Evolutionary conservation across 78 protist genomes (phyloP).

Genomic region (Acrasis kona): DNA sequence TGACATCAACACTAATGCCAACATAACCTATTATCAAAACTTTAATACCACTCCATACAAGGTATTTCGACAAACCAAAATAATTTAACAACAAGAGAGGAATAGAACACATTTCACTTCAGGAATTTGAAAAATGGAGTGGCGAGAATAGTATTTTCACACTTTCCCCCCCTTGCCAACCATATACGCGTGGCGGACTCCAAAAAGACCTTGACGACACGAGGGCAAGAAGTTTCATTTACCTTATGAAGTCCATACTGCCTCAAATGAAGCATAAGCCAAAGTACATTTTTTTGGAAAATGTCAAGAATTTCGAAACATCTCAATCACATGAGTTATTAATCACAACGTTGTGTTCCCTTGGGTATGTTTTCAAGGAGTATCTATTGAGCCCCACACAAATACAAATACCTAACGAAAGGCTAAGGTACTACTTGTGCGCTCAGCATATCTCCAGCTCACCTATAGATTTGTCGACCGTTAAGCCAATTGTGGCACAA

Average conservation of each 20-base stretch:
- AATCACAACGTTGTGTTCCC: constrained; percentile 4
- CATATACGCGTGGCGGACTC: constrained; percentile 58
- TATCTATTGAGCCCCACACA: constrained; percentile 40
- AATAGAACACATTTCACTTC: neutral
- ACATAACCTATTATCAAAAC: constrained; percentile 12
- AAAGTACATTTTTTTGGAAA: constrained; percentile 41
- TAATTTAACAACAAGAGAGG: neutral
- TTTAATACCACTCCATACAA: neutral
- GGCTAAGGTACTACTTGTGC: constrained; percentile 58
- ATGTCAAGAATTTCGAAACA: constrained; percentile 65
- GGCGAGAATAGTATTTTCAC: constrained; percentile 28
- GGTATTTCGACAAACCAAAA: neutral
- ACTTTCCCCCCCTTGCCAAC: constrained; percentile 71
- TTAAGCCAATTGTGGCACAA: no score
- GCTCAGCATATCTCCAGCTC: constrained; percentile 8
- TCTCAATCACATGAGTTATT: constrained; percentile 28
- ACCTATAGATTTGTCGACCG: neutral
- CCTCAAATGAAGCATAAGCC: constrained; percentile 28
- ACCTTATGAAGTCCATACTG: constrained; percentile 24
- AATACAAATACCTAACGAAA: constrained; percentile 52
- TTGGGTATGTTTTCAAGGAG: constrained; percentile 41
- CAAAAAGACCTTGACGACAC: constrained; percentile 40
- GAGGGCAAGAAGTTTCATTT: constrained; percentile 37
- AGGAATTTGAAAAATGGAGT: neutral
- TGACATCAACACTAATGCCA: constrained; percentile 25